These are phyloP conservation scores for Spathaspora arborariae DNA, from an alignment of 805 yeast species.

Conservation along the genomic window DNA sequence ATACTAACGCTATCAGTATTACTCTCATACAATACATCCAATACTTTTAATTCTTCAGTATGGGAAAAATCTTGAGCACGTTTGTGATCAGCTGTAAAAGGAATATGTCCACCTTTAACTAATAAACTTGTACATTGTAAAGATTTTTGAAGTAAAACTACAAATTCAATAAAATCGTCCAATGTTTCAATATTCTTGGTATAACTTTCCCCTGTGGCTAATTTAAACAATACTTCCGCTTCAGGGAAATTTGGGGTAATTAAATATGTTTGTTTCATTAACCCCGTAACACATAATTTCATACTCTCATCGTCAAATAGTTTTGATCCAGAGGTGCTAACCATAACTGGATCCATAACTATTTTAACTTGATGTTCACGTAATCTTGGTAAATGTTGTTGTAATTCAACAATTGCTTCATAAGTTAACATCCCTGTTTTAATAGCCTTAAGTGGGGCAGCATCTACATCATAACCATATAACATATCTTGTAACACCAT, in stretches of 20 bases:
- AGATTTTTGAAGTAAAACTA: slow-evolving; percentile 17
- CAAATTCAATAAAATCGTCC: slow-evolving; percentile 32
- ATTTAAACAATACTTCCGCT: slow-evolving; percentile 43
- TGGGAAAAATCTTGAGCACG: slow-evolving; percentile 1
- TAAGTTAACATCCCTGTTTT: slow-evolving; percentile 76
- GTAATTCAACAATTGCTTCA: slow-evolving; percentile 49
- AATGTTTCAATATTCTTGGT: slow-evolving; percentile 17
- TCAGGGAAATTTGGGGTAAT: slow-evolving; percentile 77
- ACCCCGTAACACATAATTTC: slow-evolving; percentile 33
- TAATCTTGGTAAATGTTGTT: slow-evolving; percentile 29
- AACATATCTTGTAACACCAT: slow-evolving; percentile 57
- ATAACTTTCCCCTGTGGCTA: slow-evolving; percentile 19
- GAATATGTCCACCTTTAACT: slow-evolving; percentile 79
- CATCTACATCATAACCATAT: slow-evolving; percentile 17
- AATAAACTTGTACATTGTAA: slow-evolving; percentile 51
- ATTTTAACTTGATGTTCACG: slow-evolving; percentile 28
- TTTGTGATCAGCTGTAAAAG: slow-evolving; percentile 27
- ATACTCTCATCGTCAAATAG: slow-evolving; percentile 50
- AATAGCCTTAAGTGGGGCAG: slow-evolving; percentile 50
- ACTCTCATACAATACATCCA: slow-evolving; percentile 54
- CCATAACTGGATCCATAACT: slow-evolving; percentile 81
- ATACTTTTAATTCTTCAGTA: slow-evolving; percentile 20
- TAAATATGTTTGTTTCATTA: slow-evolving; percentile 53
- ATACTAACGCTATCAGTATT: slow-evolving; percentile 30
- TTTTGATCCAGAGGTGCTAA: slow-evolving; percentile 71